phyloP scores from a whole-genome alignment of 2,329 filamentous ascomycete genomes.

The Amauroascus verrucosus region DNA sequence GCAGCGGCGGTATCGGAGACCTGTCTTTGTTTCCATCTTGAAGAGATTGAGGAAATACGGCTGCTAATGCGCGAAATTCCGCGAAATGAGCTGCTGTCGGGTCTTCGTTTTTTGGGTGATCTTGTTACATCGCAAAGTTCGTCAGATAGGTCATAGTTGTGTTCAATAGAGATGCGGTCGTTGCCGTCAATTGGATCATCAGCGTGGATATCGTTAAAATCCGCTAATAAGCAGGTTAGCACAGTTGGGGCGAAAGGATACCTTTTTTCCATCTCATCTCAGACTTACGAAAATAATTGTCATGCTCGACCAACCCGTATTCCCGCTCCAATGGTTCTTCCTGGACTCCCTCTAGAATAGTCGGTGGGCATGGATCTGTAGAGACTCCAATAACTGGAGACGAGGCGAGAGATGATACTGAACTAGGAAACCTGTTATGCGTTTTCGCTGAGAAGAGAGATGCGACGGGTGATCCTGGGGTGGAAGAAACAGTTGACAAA shows the following conservation, averaged over 20 bases:
- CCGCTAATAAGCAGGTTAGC: slow-evolving; percentile 22
- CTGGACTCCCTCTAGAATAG: slow-evolving; percentile 66
- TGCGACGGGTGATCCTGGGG: slow-evolving; percentile 31
- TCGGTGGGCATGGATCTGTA: slow-evolving; percentile 48
- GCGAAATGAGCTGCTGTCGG: slow-evolving; percentile 37
- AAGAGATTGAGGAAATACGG: slow-evolving; percentile 65
- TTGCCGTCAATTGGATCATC: slow-evolving; percentile 22
- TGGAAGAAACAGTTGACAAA: slow-evolving; percentile 27
- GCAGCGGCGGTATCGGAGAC: slow-evolving; percentile 27
- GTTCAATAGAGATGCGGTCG: slow-evolving; percentile 25
- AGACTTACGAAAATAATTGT: slow-evolving; percentile 63
- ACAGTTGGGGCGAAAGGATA: neutral
- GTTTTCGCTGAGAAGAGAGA: slow-evolving; percentile 33
- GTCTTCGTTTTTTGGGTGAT: slow-evolving; percentile 47
- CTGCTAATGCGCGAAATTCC: slow-evolving; percentile 54
- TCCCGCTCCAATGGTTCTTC: slow-evolving; percentile 68
- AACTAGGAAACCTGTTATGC: slow-evolving; percentile 47
- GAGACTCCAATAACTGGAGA: slow-evolving; percentile 45
- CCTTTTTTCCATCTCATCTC: too few relatives aligned
- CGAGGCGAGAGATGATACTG: slow-evolving; percentile 61
- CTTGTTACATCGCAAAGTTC: slow-evolving; percentile 52
- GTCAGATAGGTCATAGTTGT: slow-evolving; percentile 44
- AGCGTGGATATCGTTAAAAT: slow-evolving; percentile 28
- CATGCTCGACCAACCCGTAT: slow-evolving; percentile 42
- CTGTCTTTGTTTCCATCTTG: slow-evolving; percentile 31